A percentile compares a stretch with the other conserved stretches of the same genome.
These are phyloP conservation scores for Flaveria robusta DNA, from an alignment of 129 eudicot species.

Conservation along the genomic window DNA sequence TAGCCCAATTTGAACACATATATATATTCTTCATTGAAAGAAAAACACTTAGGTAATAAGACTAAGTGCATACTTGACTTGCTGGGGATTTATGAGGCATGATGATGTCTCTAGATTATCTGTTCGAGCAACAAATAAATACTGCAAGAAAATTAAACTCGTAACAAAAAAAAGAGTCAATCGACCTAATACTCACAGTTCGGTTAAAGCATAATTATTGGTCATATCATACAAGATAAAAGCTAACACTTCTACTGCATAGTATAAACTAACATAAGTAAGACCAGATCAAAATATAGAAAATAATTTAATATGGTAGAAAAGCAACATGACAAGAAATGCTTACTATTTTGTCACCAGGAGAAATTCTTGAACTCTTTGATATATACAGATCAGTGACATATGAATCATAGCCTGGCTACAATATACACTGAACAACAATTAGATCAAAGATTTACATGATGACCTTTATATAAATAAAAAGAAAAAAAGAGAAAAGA, in stretches of 20 bases:
- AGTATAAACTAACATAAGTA: background rate
- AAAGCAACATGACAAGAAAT: conserved; percentile 12
- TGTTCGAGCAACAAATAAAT: conserved; percentile 64
- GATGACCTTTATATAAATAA: background rate
- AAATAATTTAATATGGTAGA: conserved; percentile 8
- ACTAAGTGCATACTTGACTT: conserved; percentile 54
- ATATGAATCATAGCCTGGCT: conserved; percentile 85
- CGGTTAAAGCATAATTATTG: background rate
- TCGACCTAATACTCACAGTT: background rate
- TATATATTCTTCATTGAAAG: background rate
- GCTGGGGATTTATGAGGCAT: conserved; percentile 69
- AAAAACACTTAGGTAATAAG: background rate
- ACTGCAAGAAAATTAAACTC: conserved; percentile 46
- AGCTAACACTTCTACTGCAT: background rate
- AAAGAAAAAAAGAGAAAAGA: conserved; percentile 6
- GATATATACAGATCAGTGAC: conserved; percentile 71
- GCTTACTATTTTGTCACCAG: conserved; percentile 69
- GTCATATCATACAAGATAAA: conserved; percentile 17
- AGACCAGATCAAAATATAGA: background rate
- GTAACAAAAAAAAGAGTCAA: background rate
- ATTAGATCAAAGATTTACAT: conserved; percentile 17
- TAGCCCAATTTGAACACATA: conserved; percentile 19
- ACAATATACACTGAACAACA: conserved; percentile 27
- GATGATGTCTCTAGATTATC: conserved; percentile 71
- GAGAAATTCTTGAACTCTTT: conserved; percentile 47